Percentiles rank a stretch among this genome's conserved stretches.
Evolutionary conservation across 495 filamentous ascomycete species (phyloP).

Genomic region (Penicillium argentinense): DNA sequence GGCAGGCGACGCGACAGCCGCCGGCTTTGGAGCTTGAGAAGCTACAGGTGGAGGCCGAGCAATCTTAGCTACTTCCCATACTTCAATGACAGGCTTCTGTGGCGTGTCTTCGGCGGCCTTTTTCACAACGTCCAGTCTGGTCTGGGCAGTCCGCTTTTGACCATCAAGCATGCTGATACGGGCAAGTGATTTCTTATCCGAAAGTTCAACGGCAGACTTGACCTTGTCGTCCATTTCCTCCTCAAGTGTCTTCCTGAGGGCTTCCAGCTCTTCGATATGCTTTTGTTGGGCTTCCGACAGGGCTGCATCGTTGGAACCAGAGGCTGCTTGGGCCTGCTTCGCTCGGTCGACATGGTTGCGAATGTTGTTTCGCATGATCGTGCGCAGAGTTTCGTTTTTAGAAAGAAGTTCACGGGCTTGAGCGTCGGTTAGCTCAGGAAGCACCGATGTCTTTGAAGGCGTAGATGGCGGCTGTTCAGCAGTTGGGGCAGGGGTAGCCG

Average conservation of each 20-base stretch:
- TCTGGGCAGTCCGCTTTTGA: constrained; percentile 58
- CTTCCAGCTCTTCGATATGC: constrained; percentile 58
- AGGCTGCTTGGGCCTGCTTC: constrained; percentile 29
- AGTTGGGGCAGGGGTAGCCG: constrained; percentile 33
- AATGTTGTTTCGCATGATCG: constrained; percentile 68
- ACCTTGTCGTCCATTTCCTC: constrained; percentile 41
- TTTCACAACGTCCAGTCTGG: constrained; percentile 75
- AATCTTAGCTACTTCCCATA: constrained; percentile 76
- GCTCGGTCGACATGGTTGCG: constrained; percentile 55
- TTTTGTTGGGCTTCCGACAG: constrained; percentile 39
- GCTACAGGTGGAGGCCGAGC: constrained; percentile 57
- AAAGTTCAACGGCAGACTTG: constrained; percentile 44
- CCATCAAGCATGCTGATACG: constrained; percentile 81
- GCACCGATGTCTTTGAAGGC: constrained; percentile 29
- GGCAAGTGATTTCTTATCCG: constrained; percentile 62
- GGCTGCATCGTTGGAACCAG: constrained; percentile 27
- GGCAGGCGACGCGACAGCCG: constrained; percentile 29
- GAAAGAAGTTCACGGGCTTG: constrained; percentile 65
- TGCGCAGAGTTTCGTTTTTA: constrained; percentile 62
- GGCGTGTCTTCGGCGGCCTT: constrained; percentile 82
- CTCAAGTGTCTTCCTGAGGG: constrained; percentile 60
- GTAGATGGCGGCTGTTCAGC: constrained; percentile 36
- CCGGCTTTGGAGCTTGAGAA: constrained; percentile 34
- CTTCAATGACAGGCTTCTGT: constrained; percentile 73
- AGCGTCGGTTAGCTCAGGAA: constrained; percentile 49